Percentiles rank a stretch among this genome's conserved stretches.
Conservation (phyloP, 2,329 filamentous ascomycete species). For the Exutisphaerella laricina region DNA sequence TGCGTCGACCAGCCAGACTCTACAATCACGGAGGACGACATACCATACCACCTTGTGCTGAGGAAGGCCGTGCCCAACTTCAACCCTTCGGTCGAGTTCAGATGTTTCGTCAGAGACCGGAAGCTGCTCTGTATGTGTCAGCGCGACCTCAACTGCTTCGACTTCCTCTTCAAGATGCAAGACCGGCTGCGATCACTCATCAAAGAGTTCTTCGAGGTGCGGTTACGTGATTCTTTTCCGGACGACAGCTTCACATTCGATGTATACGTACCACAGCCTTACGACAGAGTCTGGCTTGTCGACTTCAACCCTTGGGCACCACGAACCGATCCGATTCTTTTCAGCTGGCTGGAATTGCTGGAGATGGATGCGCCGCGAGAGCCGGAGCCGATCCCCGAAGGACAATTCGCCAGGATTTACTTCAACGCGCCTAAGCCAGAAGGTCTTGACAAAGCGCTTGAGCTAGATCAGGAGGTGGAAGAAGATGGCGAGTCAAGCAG, state of each 20-base stretch:
- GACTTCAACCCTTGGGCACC: conserved; percentile 95
- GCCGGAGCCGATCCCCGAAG: conserved; percentile 14
- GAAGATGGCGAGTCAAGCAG: conserved; percentile 30
- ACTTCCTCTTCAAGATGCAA: conserved; percentile 67
- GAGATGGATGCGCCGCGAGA: conserved; percentile 56
- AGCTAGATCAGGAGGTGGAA: conserved; percentile 3
- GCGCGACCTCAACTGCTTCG: conserved; percentile 83
- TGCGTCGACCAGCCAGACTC: conserved; percentile 42
- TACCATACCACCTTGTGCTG: conserved; percentile 75
- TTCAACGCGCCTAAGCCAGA: conserved; percentile 11
- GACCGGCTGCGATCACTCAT: conserved; percentile 63
- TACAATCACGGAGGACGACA: conserved; percentile 34
- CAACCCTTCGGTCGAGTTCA: conserved; percentile 88
- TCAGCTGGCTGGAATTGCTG: conserved; percentile 83
- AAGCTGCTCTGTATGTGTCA: conserved; percentile 79
- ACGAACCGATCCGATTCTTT: conserved; percentile 81
- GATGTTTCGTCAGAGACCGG: conserved; percentile 85
- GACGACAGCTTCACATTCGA: conserved; percentile 85
- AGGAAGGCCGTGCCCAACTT: conserved; percentile 75
- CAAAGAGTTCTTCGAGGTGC: conserved; percentile 68
- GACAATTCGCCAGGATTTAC: conserved; percentile 23
- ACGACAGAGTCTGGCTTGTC: conserved; percentile 75
- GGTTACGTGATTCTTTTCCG: conserved; percentile 70
- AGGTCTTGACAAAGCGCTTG: conserved; percentile 5
- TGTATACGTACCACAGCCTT: conserved; percentile 74